These are phyloP conservation scores for Aureobasidium sp. DNA, from an alignment of 2,329 filamentous ascomycete genomes.

Conservation along the genomic window DNA sequence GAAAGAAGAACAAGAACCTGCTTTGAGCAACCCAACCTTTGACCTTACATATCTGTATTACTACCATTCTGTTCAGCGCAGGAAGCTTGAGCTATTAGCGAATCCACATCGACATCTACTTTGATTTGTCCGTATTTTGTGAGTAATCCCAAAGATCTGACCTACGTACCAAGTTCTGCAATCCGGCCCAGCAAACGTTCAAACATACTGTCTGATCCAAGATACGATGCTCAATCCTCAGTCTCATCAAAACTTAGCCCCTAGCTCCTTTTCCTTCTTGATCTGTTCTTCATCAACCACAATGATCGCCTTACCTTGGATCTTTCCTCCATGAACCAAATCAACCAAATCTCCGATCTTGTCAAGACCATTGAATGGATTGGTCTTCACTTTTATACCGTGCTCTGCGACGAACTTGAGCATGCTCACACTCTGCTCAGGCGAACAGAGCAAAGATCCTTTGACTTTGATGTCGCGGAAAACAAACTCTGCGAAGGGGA, in stretches of 20 bases:
- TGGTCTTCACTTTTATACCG: conserved; percentile 42
- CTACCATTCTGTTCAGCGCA: conserved; percentile 3
- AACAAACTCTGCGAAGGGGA: conserved; percentile 41
- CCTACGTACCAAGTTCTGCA: neutral
- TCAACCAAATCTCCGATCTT: conserved; percentile 44
- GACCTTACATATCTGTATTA: neutral
- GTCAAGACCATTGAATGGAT: conserved; percentile 44
- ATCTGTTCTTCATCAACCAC: conserved; percentile 43
- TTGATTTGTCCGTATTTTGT: neutral
- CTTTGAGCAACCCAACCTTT: conserved; percentile 34
- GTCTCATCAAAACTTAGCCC: conserved; percentile 24
- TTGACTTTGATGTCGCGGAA: conserved; percentile 45
- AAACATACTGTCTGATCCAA: neutral
- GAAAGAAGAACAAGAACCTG: conserved; percentile 66
- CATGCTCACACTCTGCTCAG: conserved; percentile 27
- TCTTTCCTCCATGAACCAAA: conserved; percentile 43
- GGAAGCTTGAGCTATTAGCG: conserved; percentile 7
- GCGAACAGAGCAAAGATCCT: conserved; percentile 30
- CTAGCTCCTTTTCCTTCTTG: conserved; percentile 33
- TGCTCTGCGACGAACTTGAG: conserved; percentile 27
- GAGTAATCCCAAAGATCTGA: neutral
- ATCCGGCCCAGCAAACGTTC: neutral
- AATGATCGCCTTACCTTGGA: conserved; percentile 48
- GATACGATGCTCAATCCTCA: neutral
- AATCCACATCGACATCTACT: neutral